phyloP scores from a whole-genome alignment of 2,329 filamentous ascomycete genomes.

The Xylaria sp. region DNA sequence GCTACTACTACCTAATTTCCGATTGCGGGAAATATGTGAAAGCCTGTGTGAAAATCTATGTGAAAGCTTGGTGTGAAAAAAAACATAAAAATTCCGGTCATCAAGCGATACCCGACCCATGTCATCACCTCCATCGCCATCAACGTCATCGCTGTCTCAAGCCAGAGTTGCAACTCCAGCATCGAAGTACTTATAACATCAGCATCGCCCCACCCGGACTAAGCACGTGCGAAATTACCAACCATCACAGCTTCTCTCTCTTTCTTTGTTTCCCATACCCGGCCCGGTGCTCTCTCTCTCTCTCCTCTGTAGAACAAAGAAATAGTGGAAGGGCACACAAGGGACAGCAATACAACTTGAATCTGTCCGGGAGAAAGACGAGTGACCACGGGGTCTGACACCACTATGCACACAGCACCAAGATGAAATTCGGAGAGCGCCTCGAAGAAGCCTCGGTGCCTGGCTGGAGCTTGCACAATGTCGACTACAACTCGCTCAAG shows the following conservation, averaged over 20 bases:
- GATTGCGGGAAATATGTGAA: too few species aligned
- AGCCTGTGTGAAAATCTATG: not conserved
- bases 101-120: conserved; percentile 6
- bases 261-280: conserved; percentile 15
- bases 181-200: not conserved
- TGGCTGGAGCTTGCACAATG: conserved; percentile 85
- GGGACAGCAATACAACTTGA: not conserved
- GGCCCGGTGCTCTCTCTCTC: not conserved
- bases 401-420: conserved; percentile 29
- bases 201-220: conserved; percentile 3
- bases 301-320: not conserved
- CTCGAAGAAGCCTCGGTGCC: conserved; percentile 81
- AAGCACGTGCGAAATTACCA: conserved; percentile 9
- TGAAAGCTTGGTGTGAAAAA: not conserved
- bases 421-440: conserved; percentile 81
- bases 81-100: not conserved
- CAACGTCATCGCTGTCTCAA: not conserved
- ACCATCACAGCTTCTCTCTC: not conserved
- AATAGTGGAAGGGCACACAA: not conserved
- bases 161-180: not conserved
- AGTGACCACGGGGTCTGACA: conserved; percentile 21
- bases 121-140: conserved; percentile 12
- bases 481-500: conserved; percentile 90
- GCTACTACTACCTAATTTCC: not conserved
- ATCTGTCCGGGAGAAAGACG: not conserved